Percentiles rank a stretch among this genome's conserved stretches.
phyloP scores from a whole-genome alignment of 1,284 basidiomycete species.

The Apiotrichum sp. region DNA sequence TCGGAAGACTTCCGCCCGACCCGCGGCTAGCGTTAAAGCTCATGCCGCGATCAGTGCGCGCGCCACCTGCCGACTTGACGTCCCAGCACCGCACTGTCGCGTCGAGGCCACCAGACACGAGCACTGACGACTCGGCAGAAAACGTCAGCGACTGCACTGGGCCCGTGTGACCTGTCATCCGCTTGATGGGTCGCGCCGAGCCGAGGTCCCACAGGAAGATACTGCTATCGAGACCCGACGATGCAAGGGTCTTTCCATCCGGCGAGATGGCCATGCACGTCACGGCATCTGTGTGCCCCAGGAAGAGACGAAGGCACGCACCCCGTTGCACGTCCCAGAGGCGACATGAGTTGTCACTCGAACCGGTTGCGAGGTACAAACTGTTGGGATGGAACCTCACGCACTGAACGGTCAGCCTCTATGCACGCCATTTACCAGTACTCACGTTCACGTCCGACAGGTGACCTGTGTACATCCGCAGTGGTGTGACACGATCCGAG shows the following conservation, averaged over 20 bases:
- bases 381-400: constrained; percentile 97
- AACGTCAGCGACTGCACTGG: constrained; percentile 87
- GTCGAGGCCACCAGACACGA: constrained; percentile 85
- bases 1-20: constrained; percentile 24
- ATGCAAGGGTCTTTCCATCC: constrained; percentile 89
- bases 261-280: constrained; percentile 83
- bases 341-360: constrained; percentile 89
- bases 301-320: constrained; percentile 85
- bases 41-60: constrained; percentile 24
- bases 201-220: constrained; percentile 97
- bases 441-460: constrained; percentile 93
- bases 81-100: constrained; percentile 98
- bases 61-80: constrained; percentile 71
- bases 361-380: constrained; percentile 93
- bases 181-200: constrained; percentile 86
- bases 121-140: constrained; percentile 79
- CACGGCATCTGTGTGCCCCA: constrained; percentile 89
- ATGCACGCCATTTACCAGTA: constrained; percentile 14
- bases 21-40: constrained; percentile 1
- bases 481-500: constrained; percentile 78
- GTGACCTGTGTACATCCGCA: constrained; percentile 94
- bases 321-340: constrained; percentile 99
- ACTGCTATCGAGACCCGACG: constrained; percentile 77
- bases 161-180: constrained; percentile 89
- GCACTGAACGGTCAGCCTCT: constrained; percentile 55